Evolutionary conservation across 768 basidiomycete species (phyloP).

Genomic region (Chalciporus chontae): DNA sequence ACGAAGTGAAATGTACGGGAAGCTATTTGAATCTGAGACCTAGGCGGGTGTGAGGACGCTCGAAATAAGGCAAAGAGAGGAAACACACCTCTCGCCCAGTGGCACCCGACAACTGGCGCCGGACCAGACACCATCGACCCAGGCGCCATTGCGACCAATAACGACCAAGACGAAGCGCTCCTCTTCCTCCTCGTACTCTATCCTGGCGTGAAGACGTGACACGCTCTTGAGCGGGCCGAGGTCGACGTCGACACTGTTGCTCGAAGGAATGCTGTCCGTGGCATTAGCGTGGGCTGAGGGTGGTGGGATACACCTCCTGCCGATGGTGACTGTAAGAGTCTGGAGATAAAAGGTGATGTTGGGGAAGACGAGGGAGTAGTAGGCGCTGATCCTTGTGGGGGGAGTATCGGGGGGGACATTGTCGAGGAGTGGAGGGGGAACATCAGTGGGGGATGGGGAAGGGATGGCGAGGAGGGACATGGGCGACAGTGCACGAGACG

Average conservation of each 20-base stretch:
- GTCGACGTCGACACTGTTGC: constrained; percentile 69
- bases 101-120: constrained; percentile 85
- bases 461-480: constrained; percentile 24
- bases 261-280: constrained; percentile 38
- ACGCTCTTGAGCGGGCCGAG: constrained; percentile 96
- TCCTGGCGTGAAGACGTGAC: constrained; percentile 93
- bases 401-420: constrained; percentile 17
- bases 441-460: constrained; percentile 7
- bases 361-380: constrained; percentile 91
- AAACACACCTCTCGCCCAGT: constrained; percentile 71
- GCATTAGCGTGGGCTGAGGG: constrained; percentile 47
- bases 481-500: constrained; percentile 9
- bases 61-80: neutral
- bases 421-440: no score
- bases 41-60: constrained; percentile 31
- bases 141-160: constrained; percentile 94
- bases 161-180: constrained; percentile 88
- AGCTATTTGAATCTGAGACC: constrained; percentile 95
- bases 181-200: constrained; percentile 89
- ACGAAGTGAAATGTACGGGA: constrained; percentile 97
- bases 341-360: constrained; percentile 97
- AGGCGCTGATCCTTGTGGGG: constrained; percentile 84
- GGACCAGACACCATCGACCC: constrained; percentile 97
- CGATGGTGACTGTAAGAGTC: constrained; percentile 91
- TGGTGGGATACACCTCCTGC: constrained; percentile 74